phyloP scores from a whole-genome alignment of 2,329 filamentous ascomycete genomes.

The Fusarium secorum region DNA sequence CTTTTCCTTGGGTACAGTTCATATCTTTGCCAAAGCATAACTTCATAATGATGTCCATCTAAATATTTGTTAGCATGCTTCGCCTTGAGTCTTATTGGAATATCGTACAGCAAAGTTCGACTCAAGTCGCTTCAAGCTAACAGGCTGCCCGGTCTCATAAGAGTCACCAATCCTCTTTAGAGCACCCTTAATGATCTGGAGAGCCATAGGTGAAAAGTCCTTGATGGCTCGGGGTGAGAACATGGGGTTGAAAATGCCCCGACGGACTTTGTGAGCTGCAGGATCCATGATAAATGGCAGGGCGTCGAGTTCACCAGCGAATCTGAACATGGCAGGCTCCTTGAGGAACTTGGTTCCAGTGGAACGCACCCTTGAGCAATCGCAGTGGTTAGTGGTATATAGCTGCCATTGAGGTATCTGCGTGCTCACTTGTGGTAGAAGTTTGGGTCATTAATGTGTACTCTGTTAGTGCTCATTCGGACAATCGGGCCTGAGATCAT shows the following conservation, averaged over 20 bases:
- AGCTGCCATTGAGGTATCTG: rapidly evolving
- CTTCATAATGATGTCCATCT: background rate
- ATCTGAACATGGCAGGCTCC: background rate
- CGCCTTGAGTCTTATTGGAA: too few species aligned
- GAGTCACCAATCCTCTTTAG: background rate
- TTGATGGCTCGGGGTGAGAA: background rate
- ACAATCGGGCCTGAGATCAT: background rate
- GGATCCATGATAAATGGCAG: background rate
- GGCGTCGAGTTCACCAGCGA: background rate
- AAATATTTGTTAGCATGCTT: rapidly evolving
- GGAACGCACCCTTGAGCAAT: background rate
- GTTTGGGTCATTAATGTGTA: background rate
- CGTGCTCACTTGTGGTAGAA: background rate
- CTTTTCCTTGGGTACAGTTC: background rate
- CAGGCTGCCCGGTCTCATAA: background rate
- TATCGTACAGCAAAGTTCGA: background rate
- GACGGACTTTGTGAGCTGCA: background rate
- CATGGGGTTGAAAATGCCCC: background rate
- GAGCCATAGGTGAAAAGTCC: background rate
- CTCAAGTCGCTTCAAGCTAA: background rate
- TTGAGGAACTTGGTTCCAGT: background rate
- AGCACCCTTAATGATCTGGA: background rate
- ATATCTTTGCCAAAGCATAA: background rate
- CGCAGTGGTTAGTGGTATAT: background rate
- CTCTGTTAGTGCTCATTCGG: background rate